A percentile compares a stretch with the other conserved stretches of the same genome.
These are phyloP conservation scores for Clarireedia monteithiana DNA, from an alignment of 2,329 filamentous ascomycete genomes.

Conservation along the genomic window DNA sequence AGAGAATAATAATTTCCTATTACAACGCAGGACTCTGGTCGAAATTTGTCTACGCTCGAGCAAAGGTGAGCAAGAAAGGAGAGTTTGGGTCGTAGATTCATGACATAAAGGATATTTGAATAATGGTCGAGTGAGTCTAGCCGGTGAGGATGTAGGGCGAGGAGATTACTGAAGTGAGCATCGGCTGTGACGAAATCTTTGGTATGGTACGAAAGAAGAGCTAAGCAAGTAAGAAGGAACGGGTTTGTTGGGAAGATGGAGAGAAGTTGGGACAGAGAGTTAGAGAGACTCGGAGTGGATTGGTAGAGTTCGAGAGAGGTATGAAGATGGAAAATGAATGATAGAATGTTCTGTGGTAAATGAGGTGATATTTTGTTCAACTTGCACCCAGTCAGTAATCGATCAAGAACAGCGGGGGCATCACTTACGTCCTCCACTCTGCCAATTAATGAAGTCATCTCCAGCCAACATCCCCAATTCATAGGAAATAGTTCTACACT, in stretches of 20 bases:
- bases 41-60: conserved; percentile 87
- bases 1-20: conserved; percentile 96
- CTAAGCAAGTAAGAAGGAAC: conserved; percentile 85
- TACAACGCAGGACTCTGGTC: conserved; percentile 93
- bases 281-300: conserved; percentile 66
- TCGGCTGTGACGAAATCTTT: conserved; percentile 68
- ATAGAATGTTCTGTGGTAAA: conserved; percentile 84
- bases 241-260: conserved; percentile 80
- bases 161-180: conserved; percentile 65
- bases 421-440: conserved; percentile 70
- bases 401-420: background rate
- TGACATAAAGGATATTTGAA: conserved; percentile 94
- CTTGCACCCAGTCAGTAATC: conserved; percentile 37
- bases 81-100: conserved; percentile 78
- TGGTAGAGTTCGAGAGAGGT: conserved; percentile 90
- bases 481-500: conserved; percentile 87
- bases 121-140: conserved; percentile 92
- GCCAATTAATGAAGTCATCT: conserved; percentile 74
- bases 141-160: conserved; percentile 66
- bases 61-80: conserved; percentile 90
- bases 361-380: conserved; percentile 63
- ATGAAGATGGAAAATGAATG: conserved; percentile 88
- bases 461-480: conserved; percentile 97
- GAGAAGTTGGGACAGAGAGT: conserved; percentile 68
- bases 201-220: conserved; percentile 81